Conservation (phyloP, 768 basidiomycete genomes). For the Exsudoporus frostii region DNA sequence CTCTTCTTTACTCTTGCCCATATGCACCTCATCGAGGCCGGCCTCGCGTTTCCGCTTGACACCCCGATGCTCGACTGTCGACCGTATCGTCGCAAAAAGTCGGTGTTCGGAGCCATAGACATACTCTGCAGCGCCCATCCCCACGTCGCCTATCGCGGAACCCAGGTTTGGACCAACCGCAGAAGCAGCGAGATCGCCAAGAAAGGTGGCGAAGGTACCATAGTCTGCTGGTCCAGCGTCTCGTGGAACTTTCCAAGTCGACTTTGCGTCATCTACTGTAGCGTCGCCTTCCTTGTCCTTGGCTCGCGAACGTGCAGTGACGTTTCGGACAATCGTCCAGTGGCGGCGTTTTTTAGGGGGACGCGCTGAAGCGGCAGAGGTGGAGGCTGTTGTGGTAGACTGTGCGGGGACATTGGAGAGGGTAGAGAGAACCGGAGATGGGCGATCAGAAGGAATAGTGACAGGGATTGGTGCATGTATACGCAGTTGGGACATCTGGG, state of each 20-base stretch:
- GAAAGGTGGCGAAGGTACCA: conserved; percentile 56
- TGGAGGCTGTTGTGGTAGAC: background rate
- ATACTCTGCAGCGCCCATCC: conserved; percentile 2
- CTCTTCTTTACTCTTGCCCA: conserved; percentile 2
- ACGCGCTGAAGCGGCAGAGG: background rate
- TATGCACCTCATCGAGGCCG: background rate
- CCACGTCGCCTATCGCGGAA: background rate
- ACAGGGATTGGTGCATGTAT: conserved; percentile 28
- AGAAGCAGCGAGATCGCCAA: conserved; percentile 40
- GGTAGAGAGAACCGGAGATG: conserved; percentile 17
- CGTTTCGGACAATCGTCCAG: conserved; percentile 58
- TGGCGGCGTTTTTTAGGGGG: conserved; percentile 43
- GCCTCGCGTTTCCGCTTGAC: conserved; percentile 17
- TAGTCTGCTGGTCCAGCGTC: conserved; percentile 57
- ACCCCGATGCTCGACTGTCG: conserved; percentile 30
- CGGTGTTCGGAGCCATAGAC: conserved; percentile 15
- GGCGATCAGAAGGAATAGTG: conserved; percentile 22
- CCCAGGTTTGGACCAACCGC: conserved; percentile 22
- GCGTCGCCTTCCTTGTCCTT: conserved; percentile 52
- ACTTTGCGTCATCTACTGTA: conserved; percentile 28
- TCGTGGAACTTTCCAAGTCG: conserved; percentile 47
- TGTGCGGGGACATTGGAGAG: background rate
- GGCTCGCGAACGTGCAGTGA: conserved; percentile 43
- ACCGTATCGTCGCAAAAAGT: conserved; percentile 38
- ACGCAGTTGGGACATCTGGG: conserved; percentile 2